Percentiles rank a stretch among this genome's conserved stretches.
These are phyloP conservation scores for Zelonia costaricensis DNA, from an alignment of 208 protist genomes.

Conservation along the genomic window DNA sequence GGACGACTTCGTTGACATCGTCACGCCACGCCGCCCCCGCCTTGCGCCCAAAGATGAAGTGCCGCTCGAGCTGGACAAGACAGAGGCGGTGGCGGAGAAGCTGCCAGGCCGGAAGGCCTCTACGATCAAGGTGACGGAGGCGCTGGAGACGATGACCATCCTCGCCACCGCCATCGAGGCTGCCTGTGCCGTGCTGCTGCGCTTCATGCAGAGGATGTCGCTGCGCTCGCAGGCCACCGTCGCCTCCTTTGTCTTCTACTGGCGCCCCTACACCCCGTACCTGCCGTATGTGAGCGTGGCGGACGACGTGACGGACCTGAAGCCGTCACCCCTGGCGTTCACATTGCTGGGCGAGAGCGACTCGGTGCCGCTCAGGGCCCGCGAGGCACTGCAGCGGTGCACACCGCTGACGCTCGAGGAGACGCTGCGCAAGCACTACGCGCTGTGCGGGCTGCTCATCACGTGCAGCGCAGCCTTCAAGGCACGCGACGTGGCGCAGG, in stretches of 20 bases:
- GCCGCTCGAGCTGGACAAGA: no score
- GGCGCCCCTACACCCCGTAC: conserved; percentile 14
- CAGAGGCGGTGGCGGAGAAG: no score
- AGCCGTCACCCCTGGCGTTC: no score
- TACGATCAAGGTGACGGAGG: neutral
- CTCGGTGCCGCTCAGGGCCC: neutral
- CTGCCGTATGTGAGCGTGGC: neutral
- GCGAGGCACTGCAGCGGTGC: conserved; percentile 16
- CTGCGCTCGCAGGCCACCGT: conserved; percentile 42
- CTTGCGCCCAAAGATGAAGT: no score
- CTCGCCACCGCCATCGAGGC: conserved; percentile 21
- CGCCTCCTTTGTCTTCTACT: conserved; percentile 25
- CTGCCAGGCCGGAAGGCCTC: neutral
- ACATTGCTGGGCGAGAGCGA: neutral
- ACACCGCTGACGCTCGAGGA: conserved; percentile 15
- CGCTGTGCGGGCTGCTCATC: conserved; percentile 34
- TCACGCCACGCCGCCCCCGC: neutral
- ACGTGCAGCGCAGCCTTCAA: conserved; percentile 23
- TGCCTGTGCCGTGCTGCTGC: conserved; percentile 27
- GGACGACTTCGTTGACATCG: conserved; percentile 8
- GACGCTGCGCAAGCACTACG: conserved; percentile 24
- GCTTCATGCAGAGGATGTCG: conserved; percentile 27
- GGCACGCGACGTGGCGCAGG: conserved; percentile 38
- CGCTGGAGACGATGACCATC: neutral
- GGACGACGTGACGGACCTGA: neutral